Evolutionary conservation across 495 filamentous ascomycete genomes (phyloP).

Genomic region (Podospora australis): DNA sequence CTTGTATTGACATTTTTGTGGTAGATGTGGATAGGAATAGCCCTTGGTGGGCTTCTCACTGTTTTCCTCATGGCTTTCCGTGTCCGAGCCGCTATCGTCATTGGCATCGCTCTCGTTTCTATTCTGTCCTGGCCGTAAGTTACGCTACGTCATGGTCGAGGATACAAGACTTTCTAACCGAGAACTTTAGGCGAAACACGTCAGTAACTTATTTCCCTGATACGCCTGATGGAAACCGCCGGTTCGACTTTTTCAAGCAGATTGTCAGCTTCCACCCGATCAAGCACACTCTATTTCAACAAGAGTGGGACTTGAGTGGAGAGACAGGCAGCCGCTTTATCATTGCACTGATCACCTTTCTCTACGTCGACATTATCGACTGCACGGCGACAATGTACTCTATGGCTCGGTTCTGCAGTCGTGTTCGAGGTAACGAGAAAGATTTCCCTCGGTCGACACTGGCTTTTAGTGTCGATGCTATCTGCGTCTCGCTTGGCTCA

Average conservation of each 20-base stretch:
- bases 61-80: conserved; percentile 73
- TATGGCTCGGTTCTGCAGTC: conserved; percentile 71
- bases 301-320: conserved; percentile 57
- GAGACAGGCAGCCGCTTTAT: conserved; percentile 54
- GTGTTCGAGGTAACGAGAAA: conserved; percentile 46
- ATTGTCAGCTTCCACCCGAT: conserved; percentile 75
- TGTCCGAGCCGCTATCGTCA: conserved; percentile 71
- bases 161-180: conserved; percentile 2
- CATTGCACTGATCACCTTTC: conserved; percentile 73
- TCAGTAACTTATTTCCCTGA: conserved; percentile 74
- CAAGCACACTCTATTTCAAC: conserved; percentile 53
- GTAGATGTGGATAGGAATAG: conserved; percentile 70
- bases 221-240: conserved; percentile 53
- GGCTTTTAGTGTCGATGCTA: conserved; percentile 58
- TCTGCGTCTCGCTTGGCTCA: conserved; percentile 73
- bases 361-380: conserved; percentile 78
- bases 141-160: neutral
- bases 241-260: conserved; percentile 72
- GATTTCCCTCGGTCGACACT: conserved; percentile 65
- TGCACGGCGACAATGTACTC: conserved; percentile 64
- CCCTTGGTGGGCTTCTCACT: conserved; percentile 70
- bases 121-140: conserved; percentile 72
- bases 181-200: conserved; percentile 49
- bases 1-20: no score
- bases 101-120: conserved; percentile 75